Conservation (phyloP, 192 early-diverging fungal genomes). For the Podila verticillata region DNA sequence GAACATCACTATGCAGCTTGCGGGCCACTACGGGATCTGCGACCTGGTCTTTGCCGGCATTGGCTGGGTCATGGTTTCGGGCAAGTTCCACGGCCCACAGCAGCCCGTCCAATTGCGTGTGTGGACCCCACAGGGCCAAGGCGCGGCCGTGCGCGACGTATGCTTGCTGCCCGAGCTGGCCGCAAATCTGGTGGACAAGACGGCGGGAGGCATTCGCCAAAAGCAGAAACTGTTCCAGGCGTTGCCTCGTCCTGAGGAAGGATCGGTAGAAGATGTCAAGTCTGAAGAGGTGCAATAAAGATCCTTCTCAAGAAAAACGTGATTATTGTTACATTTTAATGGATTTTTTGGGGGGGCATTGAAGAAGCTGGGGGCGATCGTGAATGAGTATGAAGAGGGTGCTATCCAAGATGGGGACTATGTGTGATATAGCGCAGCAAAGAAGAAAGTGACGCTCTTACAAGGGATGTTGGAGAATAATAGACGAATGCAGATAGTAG, state of each 20-base stretch:
- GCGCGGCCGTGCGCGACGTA: slow-evolving; percentile 16
- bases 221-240: slow-evolving; percentile 29
- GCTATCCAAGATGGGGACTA: too few species aligned
- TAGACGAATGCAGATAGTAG: too few species aligned
- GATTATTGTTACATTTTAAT: too few species aligned
- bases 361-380: too few species aligned
- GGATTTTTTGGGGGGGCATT: too few species aligned
- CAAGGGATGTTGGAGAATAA: too few species aligned
- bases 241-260: background rate
- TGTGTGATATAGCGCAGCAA: too few species aligned
- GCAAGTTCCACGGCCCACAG: slow-evolving; percentile 28
- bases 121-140: slow-evolving; percentile 42
- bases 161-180: slow-evolving; percentile 38
- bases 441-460: too few species aligned
- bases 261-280: too few species aligned
- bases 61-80: slow-evolving; percentile 50
- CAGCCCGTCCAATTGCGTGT: slow-evolving; percentile 24
- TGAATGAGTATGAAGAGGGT: too few species aligned
- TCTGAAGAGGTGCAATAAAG: too few species aligned
- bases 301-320: too few species aligned
- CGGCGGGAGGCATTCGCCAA: slow-evolving; percentile 39
- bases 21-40: slow-evolving; percentile 39
- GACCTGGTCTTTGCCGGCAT: slow-evolving; percentile 46
- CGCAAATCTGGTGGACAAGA: slow-evolving; percentile 32
- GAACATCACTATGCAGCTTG: slow-evolving; percentile 8